phyloP scores from a whole-genome alignment of 1,284 basidiomycete species.

The Leccinum pachyderme region DNA sequence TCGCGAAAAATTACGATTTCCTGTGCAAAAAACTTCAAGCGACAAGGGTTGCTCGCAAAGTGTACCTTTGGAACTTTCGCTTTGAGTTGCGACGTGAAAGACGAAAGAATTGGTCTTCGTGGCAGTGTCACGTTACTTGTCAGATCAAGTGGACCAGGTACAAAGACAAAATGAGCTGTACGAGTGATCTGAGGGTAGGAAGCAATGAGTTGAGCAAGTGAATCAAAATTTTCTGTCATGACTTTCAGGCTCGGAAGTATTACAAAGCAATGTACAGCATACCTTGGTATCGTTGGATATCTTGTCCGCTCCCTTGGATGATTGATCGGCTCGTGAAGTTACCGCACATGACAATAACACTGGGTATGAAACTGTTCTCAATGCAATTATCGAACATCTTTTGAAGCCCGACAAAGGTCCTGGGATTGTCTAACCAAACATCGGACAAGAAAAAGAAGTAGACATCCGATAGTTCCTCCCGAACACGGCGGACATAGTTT shows the following conservation, averaged over 20 bases:
- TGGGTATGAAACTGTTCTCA: slow-evolving; percentile 82
- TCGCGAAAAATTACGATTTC: slow-evolving; percentile 95
- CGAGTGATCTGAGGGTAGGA: slow-evolving; percentile 77
- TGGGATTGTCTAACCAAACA: slow-evolving; percentile 89
- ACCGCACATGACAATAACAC: slow-evolving; percentile 89
- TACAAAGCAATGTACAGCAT: slow-evolving; percentile 9
- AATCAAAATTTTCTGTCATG: slow-evolving; percentile 76
- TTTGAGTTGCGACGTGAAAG: slow-evolving; percentile 68
- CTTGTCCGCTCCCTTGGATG: slow-evolving; percentile 72
- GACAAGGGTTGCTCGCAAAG: slow-evolving; percentile 91
- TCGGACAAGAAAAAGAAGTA: slow-evolving; percentile 96
- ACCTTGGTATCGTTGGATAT: slow-evolving; percentile 86
- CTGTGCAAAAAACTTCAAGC: slow-evolving; percentile 93
- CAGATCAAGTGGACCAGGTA: slow-evolving; percentile 92
- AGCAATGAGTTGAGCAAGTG: slow-evolving; percentile 80
- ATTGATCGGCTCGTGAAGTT: slow-evolving; percentile 89
- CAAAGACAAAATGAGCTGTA: slow-evolving; percentile 87
- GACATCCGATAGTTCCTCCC: slow-evolving; percentile 68
- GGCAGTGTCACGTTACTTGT: slow-evolving; percentile 78
- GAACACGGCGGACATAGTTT: slow-evolving; percentile 58
- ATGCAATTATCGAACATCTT: slow-evolving; percentile 92
- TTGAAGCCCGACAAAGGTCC: slow-evolving; percentile 76
- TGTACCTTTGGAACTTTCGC: slow-evolving; percentile 74
- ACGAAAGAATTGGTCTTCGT: slow-evolving; percentile 73
- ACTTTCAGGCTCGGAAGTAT: slow-evolving; percentile 6